Base-by-base conservation (phyloP, 176 grass and related monocot genomes). In the Aechmea fasciata region DNA sequence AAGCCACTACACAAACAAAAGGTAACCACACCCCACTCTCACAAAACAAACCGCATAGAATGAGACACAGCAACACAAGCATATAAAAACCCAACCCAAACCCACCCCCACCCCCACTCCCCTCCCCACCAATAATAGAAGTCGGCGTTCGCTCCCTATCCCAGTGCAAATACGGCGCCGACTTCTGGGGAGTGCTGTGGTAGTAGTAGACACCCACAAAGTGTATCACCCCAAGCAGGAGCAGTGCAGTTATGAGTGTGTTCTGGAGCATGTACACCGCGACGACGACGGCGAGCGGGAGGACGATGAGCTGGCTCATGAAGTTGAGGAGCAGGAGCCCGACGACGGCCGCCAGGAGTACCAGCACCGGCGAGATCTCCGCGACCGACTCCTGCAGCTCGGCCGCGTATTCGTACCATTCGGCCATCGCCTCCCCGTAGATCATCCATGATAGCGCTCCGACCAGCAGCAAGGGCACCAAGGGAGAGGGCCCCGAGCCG, bases 401-500 rank as follows among this genome's bases (percentile, higher is more conserved):
- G 1, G 48, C 55, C 47, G 65, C 33, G 73, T 72, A 68, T 65
- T 78, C 82, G 9, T 93, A 90, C 63, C 82, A 83, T 12, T 15
- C 79, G 51, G 22, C 52, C 19, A 99, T 51, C 25, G 71, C 67
- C 73, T 90, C 77, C 48, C 79, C 80, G 59, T n/a, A 93, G 77
- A 90, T 70, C 65, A 90, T 75, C 84, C 78, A 81, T 5, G 70
- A 61, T 15, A 99, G 69, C 12, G 74, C 89, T 74, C 78, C 23
- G 11, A 93, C 80, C n/a, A 99, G 24, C 48, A 88, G 72, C 47
- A 90, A 74, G 23, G 90, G 90, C 70, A 88, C 78, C 53, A 99
- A 64, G 22, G 90, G 90, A 64, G 95, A 99, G 13, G 95, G 90
- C 1, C 87, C 87, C 9, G n/a, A 69, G 50, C 15, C 75, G 9